Conservation (phyloP, 768 basidiomycete genomes). For the Leccinum variicolor region DNA sequence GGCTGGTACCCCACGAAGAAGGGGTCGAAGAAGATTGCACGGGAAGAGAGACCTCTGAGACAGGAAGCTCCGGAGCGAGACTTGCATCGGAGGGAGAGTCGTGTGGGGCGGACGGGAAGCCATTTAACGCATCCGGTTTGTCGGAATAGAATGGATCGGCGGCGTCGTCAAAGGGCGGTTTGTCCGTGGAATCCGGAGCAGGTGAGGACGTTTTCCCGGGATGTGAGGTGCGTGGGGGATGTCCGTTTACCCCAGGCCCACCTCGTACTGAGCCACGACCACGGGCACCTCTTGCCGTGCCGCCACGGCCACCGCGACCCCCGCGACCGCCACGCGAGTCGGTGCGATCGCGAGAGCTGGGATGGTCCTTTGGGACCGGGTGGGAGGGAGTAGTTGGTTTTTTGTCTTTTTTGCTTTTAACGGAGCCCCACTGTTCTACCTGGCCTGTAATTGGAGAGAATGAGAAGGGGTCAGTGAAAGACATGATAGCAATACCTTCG, state of each 20-base stretch:
- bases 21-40: constrained; percentile 27
- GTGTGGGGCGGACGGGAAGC: neutral
- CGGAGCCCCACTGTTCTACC: constrained; percentile 79
- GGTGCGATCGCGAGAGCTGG: constrained; percentile 29
- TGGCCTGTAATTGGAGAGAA: constrained; percentile 45
- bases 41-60: constrained; percentile 8
- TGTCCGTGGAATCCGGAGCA: constrained; percentile 34
- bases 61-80: constrained; percentile 11
- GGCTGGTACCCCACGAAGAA: constrained; percentile 33
- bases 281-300: constrained; percentile 47
- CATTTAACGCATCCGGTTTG: constrained; percentile 18
- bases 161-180: constrained; percentile 16
- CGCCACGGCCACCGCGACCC: constrained; percentile 58
- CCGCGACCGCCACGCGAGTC: constrained; percentile 57
- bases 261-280: constrained; percentile 41
- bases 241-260: constrained; percentile 31
- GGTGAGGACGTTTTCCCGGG: constrained; percentile 29
- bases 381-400: constrained; percentile 46
- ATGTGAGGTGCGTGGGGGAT: constrained; percentile 22
- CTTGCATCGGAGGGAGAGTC: constrained; percentile 16
- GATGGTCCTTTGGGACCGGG: constrained; percentile 46
- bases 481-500: constrained; percentile 49
- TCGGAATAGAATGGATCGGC: constrained; percentile 12
- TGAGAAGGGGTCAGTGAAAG: constrained; percentile 5
- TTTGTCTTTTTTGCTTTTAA: constrained; percentile 87